Evolutionary conservation across 2,329 filamentous ascomycete genomes (phyloP).

Genomic region (Ophiocordyceps camponoti-leonardi): DNA sequence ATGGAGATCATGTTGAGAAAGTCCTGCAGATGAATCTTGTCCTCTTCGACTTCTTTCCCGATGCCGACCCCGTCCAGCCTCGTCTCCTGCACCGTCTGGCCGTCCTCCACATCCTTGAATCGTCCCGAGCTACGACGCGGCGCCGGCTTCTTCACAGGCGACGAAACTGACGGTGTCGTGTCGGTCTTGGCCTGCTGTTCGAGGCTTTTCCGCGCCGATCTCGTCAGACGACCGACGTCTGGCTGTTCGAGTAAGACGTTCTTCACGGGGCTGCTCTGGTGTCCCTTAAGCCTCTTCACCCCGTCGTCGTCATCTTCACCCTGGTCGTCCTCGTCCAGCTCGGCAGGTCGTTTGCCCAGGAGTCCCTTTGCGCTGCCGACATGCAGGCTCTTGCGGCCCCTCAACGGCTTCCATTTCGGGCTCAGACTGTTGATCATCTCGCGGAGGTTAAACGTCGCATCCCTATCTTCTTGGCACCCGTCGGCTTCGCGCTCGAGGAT

Average conservation of each 20-base stretch:
- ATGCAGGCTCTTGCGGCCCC: slow-evolving; percentile 58
- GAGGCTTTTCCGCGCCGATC: slow-evolving; percentile 29
- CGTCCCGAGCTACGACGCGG: slow-evolving; percentile 39
- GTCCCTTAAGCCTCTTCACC: slow-evolving; percentile 53
- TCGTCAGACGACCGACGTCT: slow-evolving; percentile 40
- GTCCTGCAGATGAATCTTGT: slow-evolving; percentile 68
- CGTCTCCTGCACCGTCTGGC: slow-evolving; percentile 25
- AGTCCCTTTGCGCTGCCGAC: slow-evolving; percentile 58
- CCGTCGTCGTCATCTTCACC: slow-evolving; percentile 40
- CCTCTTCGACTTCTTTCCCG: slow-evolving; percentile 30
- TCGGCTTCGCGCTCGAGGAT: slow-evolving; percentile 34
- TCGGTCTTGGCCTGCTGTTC: slow-evolving; percentile 21
- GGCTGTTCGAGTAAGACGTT: slow-evolving; percentile 53
- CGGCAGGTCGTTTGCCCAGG: slow-evolving; percentile 55
- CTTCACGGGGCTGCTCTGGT: slow-evolving; percentile 61
- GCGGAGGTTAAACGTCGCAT: slow-evolving; percentile 49
- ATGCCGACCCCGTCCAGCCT: slow-evolving; percentile 25
- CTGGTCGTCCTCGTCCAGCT: slow-evolving; percentile 51
- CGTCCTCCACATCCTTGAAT: slow-evolving; percentile 35
- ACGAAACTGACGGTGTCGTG: slow-evolving; percentile 26
- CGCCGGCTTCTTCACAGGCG: slow-evolving; percentile 33
- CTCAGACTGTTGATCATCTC: slow-evolving; percentile 67
- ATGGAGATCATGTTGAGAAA: slow-evolving; percentile 94
- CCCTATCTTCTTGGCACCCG: slow-evolving; percentile 30
- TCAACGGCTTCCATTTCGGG: slow-evolving; percentile 51